Base-by-base conservation (phyloP, 495 filamentous ascomycete species). In the Aspergillus hancockii region DNA sequence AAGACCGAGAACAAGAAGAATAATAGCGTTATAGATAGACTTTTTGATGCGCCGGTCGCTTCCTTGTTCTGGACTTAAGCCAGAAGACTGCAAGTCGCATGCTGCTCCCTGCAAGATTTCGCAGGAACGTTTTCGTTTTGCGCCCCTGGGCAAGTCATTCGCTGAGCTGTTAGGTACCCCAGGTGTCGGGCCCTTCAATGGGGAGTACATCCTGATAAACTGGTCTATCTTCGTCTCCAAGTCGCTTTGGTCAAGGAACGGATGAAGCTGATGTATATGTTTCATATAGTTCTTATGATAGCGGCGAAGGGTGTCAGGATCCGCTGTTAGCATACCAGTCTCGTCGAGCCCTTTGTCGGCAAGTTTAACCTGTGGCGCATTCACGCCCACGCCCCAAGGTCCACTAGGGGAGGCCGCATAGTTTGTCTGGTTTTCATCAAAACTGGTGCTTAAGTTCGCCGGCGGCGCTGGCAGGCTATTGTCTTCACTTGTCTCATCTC, bases 251-350 rank as follows among this genome's bases (percentile, higher is more conserved):
- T 88, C 78, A 38, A 98, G 80, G 66, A 98, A 92, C 13, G 94
- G 94, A 70, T 98, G 94, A 69, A 98, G 84, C 54, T 85, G 90
- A 63, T 96, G 89, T 40, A 98, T 88, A 67, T 95, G 82, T 5
- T 86, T 70, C 66, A 92, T 74, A 69, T 91, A 98, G 70, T 86
- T 90, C 16, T 82, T 64, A 38, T 88, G 81, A 41, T 92, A 88
- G 41, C 75, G 79, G 57, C 77, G 77, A 8, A 96, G 79, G 2
- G 81, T 90, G 13, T 69, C 72, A 19, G 77, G 65, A 55, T 88
- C 82, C 52, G 95, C 81, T 52, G 86, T 88, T 14, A 91, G 75
- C 13, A 82, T 76, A 32, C 87, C 85, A 57, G 85, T 81, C 6
- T 81, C 63, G 57, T 82, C 81, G 13, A 91, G 77, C 1, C 85